Evolutionary conservation across 139 green algal species (phyloP).

Genomic region (Pedinophyceae sp.): DNA sequence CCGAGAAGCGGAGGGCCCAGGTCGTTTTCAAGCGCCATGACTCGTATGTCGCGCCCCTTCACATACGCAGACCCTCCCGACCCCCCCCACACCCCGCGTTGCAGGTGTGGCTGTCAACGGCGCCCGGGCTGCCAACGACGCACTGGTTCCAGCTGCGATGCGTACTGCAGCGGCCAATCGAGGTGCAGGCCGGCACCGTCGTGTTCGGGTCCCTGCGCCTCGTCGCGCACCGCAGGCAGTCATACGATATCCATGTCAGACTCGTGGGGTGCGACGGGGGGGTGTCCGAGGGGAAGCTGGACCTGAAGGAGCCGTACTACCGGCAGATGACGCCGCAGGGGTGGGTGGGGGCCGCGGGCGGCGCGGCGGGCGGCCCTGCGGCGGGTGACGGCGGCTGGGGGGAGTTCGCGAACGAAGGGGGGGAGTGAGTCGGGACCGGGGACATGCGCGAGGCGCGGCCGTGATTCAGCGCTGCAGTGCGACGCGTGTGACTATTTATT

Average conservation of each 20-base stretch:
- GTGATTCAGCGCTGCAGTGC: too few species aligned
- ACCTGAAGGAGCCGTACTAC: slow-evolving; percentile 88
- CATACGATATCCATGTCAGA: slow-evolving; percentile 53
- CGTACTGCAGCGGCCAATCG: slow-evolving; percentile 36
- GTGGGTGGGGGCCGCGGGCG: too few species aligned
- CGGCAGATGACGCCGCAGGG: slow-evolving; percentile 27
- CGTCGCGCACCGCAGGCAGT: slow-evolving; percentile 52
- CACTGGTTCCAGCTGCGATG: slow-evolving; percentile 82
- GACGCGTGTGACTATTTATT: too few species aligned
- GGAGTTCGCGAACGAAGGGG: too few species aligned
- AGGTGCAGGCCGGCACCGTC: background rate
- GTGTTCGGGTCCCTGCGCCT: slow-evolving; percentile 23
- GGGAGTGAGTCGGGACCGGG: too few species aligned
- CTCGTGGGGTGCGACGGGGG: slow-evolving; percentile 23
- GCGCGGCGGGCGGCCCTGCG: too few species aligned
- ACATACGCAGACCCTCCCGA: background rate
- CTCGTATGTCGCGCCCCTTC: too few species aligned
- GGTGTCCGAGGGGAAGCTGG: slow-evolving; percentile 38
- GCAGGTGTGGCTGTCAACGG: slow-evolving; percentile 74
- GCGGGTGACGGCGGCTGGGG: too few species aligned
- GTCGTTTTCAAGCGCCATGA: background rate
- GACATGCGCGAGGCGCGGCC: too few species aligned
- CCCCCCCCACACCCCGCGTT: background rate
- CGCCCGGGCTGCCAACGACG: slow-evolving; percentile 73
- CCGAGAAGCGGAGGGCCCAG: too few species aligned